These are phyloP conservation scores for Aspergillus diversus DNA, from an alignment of 495 filamentous ascomycete species.

Conservation along the genomic window DNA sequence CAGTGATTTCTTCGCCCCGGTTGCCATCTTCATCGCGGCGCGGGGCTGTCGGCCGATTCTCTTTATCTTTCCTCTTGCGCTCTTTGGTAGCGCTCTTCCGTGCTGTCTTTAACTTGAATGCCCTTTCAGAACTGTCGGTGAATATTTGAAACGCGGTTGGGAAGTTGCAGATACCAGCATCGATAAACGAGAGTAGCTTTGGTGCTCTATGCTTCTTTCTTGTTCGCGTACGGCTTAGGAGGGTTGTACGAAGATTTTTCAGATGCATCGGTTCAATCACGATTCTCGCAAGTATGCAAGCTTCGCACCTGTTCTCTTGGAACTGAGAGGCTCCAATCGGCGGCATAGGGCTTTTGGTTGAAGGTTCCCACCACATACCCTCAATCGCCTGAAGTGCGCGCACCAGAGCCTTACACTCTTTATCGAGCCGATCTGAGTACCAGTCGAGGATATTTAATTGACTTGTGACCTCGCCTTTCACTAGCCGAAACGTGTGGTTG, in stretches of 20 bases:
- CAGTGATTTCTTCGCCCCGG: not conserved
- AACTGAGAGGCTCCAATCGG: constrained; percentile 12
- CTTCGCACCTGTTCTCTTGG: constrained; percentile 42
- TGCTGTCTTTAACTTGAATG: constrained; percentile 29
- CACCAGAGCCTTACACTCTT: constrained; percentile 20
- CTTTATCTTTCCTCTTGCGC: constrained; percentile 8
- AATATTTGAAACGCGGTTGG: constrained; percentile 18
- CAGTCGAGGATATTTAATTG: constrained; percentile 31
- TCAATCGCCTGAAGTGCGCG: constrained; percentile 25
- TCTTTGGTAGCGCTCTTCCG: constrained; percentile 29
- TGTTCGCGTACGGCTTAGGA: constrained; percentile 38
- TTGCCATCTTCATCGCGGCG: not conserved
- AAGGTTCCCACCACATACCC: constrained; percentile 37
- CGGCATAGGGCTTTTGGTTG: constrained; percentile 1
- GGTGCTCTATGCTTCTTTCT: constrained; percentile 25
- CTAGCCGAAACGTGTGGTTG: constrained; percentile 24
- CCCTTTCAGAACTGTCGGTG: constrained; percentile 20
- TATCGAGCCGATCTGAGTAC: constrained; percentile 24
- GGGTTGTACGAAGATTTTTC: constrained; percentile 32
- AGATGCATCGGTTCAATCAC: constrained; percentile 24
- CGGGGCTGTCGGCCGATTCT: not conserved
- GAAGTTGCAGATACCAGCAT: constrained; percentile 26
- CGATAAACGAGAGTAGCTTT: constrained; percentile 33
- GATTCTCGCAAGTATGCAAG: constrained; percentile 47
- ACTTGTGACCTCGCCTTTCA: constrained; percentile 35